Evolutionary conservation across 352 stramenopile genomes (phyloP).

Genomic region (Pythium sukuiense): DNA sequence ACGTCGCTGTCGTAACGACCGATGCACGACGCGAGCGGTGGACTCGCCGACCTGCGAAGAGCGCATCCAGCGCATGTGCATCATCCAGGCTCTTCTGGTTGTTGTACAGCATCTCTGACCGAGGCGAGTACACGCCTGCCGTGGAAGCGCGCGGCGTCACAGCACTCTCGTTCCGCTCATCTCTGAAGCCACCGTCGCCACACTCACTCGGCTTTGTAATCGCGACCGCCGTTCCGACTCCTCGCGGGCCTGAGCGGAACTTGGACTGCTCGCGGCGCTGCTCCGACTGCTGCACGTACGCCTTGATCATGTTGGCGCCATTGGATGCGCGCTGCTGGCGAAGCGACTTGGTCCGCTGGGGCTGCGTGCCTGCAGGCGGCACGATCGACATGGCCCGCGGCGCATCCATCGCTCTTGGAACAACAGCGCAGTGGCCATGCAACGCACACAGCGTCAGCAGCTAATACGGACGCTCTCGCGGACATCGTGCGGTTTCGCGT

Average conservation of each 20-base stretch:
- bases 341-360: slow-evolving; percentile 25
- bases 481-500: neutral
- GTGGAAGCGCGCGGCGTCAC: slow-evolving; percentile 1
- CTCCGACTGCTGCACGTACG: slow-evolving; percentile 30
- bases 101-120: neutral
- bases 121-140: neutral
- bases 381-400: slow-evolving; percentile 17
- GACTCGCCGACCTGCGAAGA: slow-evolving; percentile 31
- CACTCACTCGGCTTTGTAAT: neutral
- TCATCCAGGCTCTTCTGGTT: slow-evolving; percentile 10
- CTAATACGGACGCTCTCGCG: neutral
- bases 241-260: slow-evolving; percentile 15
- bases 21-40: slow-evolving; percentile 35
- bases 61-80: slow-evolving; percentile 26
- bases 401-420: slow-evolving; percentile 14
- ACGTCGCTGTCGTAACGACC: slow-evolving; percentile 21
- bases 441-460: neutral
- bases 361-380: slow-evolving; percentile 14
- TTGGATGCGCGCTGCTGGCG: slow-evolving; percentile 29
- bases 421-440: neutral
- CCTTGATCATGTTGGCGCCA: slow-evolving; percentile 30
- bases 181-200: slow-evolving; percentile 1
- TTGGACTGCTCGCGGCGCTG: slow-evolving; percentile 29
- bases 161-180: neutral
- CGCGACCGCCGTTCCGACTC: neutral